Base-by-base conservation (phyloP, 768 basidiomycete genomes). In the Sporobolomyces roseus region DNA sequence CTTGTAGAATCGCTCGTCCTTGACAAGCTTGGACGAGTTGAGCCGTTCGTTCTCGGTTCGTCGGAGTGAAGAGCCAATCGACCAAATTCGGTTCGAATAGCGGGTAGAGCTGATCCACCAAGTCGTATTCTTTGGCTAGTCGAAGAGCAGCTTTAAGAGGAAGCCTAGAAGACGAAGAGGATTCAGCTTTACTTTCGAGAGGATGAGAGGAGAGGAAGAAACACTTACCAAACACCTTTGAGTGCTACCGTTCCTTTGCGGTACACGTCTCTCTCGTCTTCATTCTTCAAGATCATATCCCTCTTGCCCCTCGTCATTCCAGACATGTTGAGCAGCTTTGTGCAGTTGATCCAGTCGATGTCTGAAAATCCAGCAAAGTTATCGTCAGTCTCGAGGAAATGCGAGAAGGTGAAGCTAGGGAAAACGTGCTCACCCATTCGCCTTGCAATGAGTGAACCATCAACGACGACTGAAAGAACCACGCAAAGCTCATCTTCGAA, bases 151-250 rank as follows among this genome's bases (percentile, higher is more conserved):
- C 30, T 12, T n/a, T 8, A 50, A 70, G 48, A 2, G 69, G 69
- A 7, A 65, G n/a, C n/a, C n/a, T n/a, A n/a, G n/a, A n/a, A n/a
- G n/a, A n/a, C n/a, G n/a, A n/a, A n/a, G n/a, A n/a, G n/a, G n/a
- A n/a, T n/a, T n/a, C n/a, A n/a, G n/a, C n/a, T n/a, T n/a, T n/a
- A n/a, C n/a, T n/a, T n/a, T n/a, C n/a, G n/a, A n/a, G n/a, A n/a
- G n/a, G n/a, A n/a, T n/a, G n/a, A n/a, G n/a, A n/a, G n/a, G n/a
- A n/a, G n/a, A n/a, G n/a, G n/a, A n/a, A n/a, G n/a, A n/a, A n/a
- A n/a, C n/a, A n/a, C n/a, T n/a, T n/a, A 41, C 64, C 71, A 72
- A 27, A 72, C 71, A 29, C 71, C 71, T 49, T 71, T 72, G 30
- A 72, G 50, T 14, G 46, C 35, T 13, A 56, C 19, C 2, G 63